Base-by-base conservation (phyloP, 306 rosid genomes). In the Ceratonia siliqua region DNA sequence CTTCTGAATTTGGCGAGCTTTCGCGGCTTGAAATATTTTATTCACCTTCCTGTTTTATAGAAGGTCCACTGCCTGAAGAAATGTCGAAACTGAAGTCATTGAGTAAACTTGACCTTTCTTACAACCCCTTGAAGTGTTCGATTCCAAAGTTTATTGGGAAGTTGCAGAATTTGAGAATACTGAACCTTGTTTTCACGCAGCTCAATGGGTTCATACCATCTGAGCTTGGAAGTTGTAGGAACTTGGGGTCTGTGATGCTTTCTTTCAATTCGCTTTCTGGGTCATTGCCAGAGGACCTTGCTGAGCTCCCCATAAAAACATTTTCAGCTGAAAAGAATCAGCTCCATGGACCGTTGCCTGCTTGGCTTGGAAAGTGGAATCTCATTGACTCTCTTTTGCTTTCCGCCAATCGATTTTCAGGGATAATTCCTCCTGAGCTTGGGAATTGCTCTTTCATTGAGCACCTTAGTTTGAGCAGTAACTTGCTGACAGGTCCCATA, bases 61-160 rank as follows among this genome's bases (percentile, higher is more conserved):
- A 94, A 4, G 99, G 99, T 46, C 99, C 99, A 13, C 68, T 95
- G 62, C 99, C 99, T 0, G 88, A 85, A 38, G 96, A 90, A 80
- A 76, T 95, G 65, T 88, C 85, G 3, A 72, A 85, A 72, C 75
- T 95, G n/a, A 58, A 86, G 54, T 75, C 87, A 8, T 74, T 95
- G 79, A 41, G 72, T 6, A 90, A 86, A 28, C 88, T 95, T 62
- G 99, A 95, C 71, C 89, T 95, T 68, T 95, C 99, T 20, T 81
- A 88, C 76, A 95, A 95, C 70, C 99, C 99, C 0, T 82, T 95
- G 69, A 83, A 70, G 62, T 92, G 97, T 86, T 86, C 97, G 2
- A 89, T 95, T 50, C 97, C 99, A 18, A 84, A 72, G 78, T 83
- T 81, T n/a, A 56, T 95, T 5, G 99, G 99, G 74, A 78, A 86